These are phyloP conservation scores for Beauveria australis DNA, from an alignment of 2,329 filamentous ascomycete genomes.

Conservation along the genomic window DNA sequence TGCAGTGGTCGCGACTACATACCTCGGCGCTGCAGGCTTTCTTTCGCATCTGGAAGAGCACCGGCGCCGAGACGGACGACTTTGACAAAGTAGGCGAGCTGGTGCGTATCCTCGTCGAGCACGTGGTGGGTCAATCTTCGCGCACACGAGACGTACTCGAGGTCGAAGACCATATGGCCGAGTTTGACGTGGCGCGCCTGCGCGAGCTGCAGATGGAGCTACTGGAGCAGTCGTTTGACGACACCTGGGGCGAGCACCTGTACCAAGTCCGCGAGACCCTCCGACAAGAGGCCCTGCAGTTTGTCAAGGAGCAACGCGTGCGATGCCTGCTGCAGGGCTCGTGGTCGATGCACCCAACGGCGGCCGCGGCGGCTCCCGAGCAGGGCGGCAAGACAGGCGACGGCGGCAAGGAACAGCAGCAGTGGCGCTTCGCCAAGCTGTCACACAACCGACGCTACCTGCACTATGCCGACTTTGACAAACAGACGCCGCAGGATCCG, in stretches of 20 bases:
- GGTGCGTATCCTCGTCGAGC: conserved; percentile 80
- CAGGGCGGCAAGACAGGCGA: conserved; percentile 27
- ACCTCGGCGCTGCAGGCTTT: conserved; percentile 79
- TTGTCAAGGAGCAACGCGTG: conserved; percentile 94
- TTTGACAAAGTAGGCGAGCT: conserved; percentile 91
- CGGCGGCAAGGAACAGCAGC: conserved; percentile 25
- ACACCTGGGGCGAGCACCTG: conserved; percentile 87
- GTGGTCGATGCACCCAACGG: conserved; percentile 63
- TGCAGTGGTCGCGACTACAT: conserved; percentile 91
- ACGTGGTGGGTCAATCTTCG: conserved; percentile 73
- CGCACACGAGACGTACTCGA: conserved; percentile 79
- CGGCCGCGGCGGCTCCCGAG: conserved; percentile 20
- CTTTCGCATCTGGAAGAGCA: conserved; percentile 86
- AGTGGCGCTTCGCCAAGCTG: conserved; percentile 76
- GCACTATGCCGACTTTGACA: conserved; percentile 79
- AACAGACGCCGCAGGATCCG: conserved; percentile 56
- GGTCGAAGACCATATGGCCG: conserved; percentile 79
- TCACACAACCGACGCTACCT: conserved; percentile 87
- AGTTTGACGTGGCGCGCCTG: conserved; percentile 71
- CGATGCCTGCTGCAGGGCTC: conserved; percentile 79
- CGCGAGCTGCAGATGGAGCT: conserved; percentile 90
- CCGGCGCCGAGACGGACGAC: conserved; percentile 75
- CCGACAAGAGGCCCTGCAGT: conserved; percentile 83
- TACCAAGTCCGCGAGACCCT: conserved; percentile 86
- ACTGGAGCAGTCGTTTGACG: conserved; percentile 83